Evolutionary conservation across 2,329 filamentous ascomycete species (phyloP), one percentile per base, ranked within the genome.

Genomic region (Aspergillus costaricaensis): DNA sequence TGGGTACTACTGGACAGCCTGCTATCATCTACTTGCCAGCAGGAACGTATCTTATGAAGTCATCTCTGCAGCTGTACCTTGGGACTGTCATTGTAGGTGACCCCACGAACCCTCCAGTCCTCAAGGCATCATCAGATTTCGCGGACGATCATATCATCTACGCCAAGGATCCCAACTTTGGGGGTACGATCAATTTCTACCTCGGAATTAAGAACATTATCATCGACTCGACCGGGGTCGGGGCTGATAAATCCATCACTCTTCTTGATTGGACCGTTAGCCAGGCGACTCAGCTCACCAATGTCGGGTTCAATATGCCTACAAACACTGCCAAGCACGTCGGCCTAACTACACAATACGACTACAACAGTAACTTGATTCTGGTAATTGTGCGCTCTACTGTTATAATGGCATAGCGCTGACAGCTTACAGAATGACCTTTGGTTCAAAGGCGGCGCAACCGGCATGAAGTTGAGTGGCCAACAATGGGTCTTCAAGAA

Each of bases 71-170:
- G 27, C 51, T 74, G 5, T 70, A 65, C 39, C 61, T 74, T 8
- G 74, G 73, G 21, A 79, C 76, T 0, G 70, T 78, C 6, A 60
- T 79, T 3, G 67, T 77, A 30, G 77, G 76, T 39, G 74, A 78
- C 58, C 74, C 77, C 1, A 68, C 68, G 17, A 70, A 79, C 49
- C 72, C 70, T 12, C 85, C 86, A 0, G 80, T 80, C 0, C 76
- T 88, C 15, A 81, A 82, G 56, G 85, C 84, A 1, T 76, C 79
- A 4, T 52, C 78, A 5, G 78, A 78, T 63, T 87, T 88, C 65
- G 67, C 72, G 1, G 82, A 81, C 12, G 75, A 86, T 27, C 85
- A 83, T 52, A 70, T 88, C 38, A 81, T 88, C 50, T 83, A 86
- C 68, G 83, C 78, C 2, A 72, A 74, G 48, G 77, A 79, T 50